A percentile compares a stretch with the other conserved stretches of the same genome.
Evolutionary conservation across 1,284 basidiomycete species (phyloP).

Genomic region (Puccinia hordei): DNA sequence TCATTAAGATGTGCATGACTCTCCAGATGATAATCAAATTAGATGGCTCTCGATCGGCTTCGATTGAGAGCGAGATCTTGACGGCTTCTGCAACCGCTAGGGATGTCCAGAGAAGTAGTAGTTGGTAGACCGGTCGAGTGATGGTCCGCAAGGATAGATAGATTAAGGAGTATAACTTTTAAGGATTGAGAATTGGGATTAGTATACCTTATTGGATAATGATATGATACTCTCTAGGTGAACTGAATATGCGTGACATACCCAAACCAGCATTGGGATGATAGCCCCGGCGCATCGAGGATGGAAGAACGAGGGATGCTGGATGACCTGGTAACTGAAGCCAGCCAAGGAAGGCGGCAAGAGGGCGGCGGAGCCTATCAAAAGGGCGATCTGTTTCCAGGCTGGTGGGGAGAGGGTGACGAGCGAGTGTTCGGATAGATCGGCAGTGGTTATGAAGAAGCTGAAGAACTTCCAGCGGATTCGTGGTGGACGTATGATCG

Average conservation of each 20-base stretch:
- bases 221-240: too few relatives aligned
- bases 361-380: neutral
- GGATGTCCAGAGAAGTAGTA: conserved; percentile 43
- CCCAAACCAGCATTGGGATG: conserved; percentile 25
- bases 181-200: neutral
- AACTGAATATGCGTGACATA: neutral
- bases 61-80: conserved; percentile 8
- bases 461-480: conserved; percentile 7
- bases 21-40: conserved; percentile 16
- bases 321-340: conserved; percentile 15
- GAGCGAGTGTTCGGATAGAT: neutral
- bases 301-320: neutral
- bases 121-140: conserved; percentile 25
- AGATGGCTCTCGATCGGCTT: neutral
- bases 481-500: neutral
- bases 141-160: conserved; percentile 27
- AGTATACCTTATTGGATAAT: neutral
- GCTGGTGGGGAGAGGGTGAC: neutral
- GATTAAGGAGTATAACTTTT: conserved; percentile 30
- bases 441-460: neutral
- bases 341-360: conserved; percentile 5
- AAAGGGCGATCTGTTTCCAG: conserved; percentile 7
- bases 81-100: neutral
- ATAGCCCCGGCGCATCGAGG: neutral
- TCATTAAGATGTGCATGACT: neutral